Evolutionary conservation across 352 stramenopile genomes (phyloP).

Genomic region (Globisporangium middletonii): DNA sequence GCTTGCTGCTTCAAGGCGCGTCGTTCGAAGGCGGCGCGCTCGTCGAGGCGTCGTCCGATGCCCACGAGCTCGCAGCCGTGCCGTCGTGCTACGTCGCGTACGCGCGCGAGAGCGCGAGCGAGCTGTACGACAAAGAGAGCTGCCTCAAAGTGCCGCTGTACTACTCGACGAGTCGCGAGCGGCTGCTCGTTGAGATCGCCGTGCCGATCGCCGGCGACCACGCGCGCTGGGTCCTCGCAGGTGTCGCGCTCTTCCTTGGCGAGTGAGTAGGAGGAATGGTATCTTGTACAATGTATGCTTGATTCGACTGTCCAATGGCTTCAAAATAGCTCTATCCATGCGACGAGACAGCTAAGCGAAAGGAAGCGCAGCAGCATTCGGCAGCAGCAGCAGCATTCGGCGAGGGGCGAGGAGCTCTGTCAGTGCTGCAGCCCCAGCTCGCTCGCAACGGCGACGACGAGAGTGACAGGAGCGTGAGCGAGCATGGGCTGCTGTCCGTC

Average conservation of each 20-base stretch:
- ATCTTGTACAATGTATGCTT: background rate
- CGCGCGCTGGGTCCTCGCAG: conserved; percentile 71
- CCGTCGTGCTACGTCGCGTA: conserved; percentile 83
- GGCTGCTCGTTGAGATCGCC: conserved; percentile 77
- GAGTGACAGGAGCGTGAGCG: background rate
- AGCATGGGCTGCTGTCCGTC: conserved; percentile 65
- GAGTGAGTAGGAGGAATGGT: conserved; percentile 48
- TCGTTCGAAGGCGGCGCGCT: conserved; percentile 78
- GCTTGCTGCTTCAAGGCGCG: conserved; percentile 82
- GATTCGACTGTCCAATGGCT: background rate
- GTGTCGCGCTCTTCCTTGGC: conserved; percentile 78
- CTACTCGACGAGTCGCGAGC: conserved; percentile 66
- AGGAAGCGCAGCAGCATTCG: background rate
- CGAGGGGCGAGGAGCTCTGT: too few species aligned
- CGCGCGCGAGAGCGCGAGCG: conserved; percentile 62
- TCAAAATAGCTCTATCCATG: background rate
- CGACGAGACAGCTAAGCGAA: background rate
- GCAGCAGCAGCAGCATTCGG: too few species aligned
- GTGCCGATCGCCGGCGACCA: conserved; percentile 72
- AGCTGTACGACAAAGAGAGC: conserved; percentile 69
- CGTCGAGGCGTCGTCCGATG: conserved; percentile 75
- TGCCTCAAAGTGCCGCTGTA: conserved; percentile 80
- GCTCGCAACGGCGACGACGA: background rate
- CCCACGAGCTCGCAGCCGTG: conserved; percentile 72
- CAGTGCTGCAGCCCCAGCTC: too few species aligned